phyloP scores from a whole-genome alignment of 192 early-diverging fungal genomes.

The Coemansia sp. region DNA sequence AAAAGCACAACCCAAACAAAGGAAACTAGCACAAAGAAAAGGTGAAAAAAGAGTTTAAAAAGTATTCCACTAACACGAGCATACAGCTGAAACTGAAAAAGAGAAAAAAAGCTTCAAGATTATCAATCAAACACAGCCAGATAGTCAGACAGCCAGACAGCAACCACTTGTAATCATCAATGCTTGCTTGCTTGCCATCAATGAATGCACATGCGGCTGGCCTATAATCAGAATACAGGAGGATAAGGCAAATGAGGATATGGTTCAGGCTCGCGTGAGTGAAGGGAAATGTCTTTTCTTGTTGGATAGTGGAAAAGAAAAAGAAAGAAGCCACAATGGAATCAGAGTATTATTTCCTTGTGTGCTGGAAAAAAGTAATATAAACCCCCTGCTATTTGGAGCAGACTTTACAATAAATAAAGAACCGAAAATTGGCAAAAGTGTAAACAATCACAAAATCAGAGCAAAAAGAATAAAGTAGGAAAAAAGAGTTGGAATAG shows the following conservation, averaged over 20 bases:
- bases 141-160: background rate
- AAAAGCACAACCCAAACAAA: background rate
- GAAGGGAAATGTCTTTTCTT: background rate
- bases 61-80: background rate
- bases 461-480: constrained; percentile 5
- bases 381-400: background rate
- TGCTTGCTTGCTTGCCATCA: background rate
- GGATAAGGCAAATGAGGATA: background rate
- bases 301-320: background rate
- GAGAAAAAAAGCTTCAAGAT: background rate
- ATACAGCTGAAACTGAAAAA: background rate
- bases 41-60: background rate
- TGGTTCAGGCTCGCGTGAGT: background rate
- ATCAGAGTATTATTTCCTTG: background rate
- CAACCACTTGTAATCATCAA: constrained; percentile 1
- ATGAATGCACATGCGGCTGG: background rate
- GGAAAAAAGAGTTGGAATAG: background rate
- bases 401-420: constrained; percentile 2
- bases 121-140: constrained; percentile 8
- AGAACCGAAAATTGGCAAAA: background rate
- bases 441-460: constrained; percentile 13
- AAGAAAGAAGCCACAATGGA: background rate
- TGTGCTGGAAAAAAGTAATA: background rate
- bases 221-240: background rate
- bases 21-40: background rate